Evolutionary conservation across 352 stramenopile genomes (phyloP).

Genomic region (Pilasporangium apinafurcum): DNA sequence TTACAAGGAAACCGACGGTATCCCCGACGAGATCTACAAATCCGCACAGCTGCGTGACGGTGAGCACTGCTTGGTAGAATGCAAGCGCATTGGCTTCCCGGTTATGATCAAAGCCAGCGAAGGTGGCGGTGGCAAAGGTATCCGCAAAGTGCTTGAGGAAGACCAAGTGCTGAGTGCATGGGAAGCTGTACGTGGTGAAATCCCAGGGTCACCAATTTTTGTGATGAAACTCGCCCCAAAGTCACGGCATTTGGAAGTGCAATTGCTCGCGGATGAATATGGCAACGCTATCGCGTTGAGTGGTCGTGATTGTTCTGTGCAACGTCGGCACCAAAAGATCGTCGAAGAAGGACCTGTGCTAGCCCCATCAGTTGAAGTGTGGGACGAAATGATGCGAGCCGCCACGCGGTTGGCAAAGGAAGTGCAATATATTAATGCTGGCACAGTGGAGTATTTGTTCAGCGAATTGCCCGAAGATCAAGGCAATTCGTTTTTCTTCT

Average conservation of each 20-base stretch:
- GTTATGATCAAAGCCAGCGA: conserved; percentile 99
- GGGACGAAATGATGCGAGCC: conserved; percentile 97
- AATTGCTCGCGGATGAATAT: conserved; percentile 98
- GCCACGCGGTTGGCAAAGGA: conserved; percentile 97
- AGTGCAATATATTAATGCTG: conserved; percentile 98
- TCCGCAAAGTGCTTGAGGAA: conserved; percentile 91
- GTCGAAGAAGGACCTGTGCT: conserved; percentile 98
- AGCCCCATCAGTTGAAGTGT: conserved; percentile 91
- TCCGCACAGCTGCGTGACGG: conserved; percentile 91
- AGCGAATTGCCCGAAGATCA: conserved; percentile 89
- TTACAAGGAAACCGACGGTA: conserved; percentile 82
- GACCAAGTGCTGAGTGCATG: conserved; percentile 93
- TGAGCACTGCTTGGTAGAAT: conserved; percentile 90
- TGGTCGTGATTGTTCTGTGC: conserved; percentile 98
- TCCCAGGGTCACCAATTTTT: conserved; percentile 99
- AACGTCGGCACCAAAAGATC: conserved; percentile 99
- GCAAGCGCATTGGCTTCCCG: conserved; percentile 95
- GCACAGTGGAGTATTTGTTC: conserved; percentile 99
- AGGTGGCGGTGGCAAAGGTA: conserved; percentile 98
- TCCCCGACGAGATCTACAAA: conserved; percentile 93
- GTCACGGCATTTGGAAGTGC: conserved; percentile 98
- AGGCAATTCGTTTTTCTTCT: conserved; percentile 97
- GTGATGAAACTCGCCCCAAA: conserved; percentile 98
- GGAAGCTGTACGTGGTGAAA: conserved; percentile 96
- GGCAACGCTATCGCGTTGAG: conserved; percentile 98